Evolutionary conservation across 1,284 basidiomycete species (phyloP).

Genomic region (Meripilus lineatus): DNA sequence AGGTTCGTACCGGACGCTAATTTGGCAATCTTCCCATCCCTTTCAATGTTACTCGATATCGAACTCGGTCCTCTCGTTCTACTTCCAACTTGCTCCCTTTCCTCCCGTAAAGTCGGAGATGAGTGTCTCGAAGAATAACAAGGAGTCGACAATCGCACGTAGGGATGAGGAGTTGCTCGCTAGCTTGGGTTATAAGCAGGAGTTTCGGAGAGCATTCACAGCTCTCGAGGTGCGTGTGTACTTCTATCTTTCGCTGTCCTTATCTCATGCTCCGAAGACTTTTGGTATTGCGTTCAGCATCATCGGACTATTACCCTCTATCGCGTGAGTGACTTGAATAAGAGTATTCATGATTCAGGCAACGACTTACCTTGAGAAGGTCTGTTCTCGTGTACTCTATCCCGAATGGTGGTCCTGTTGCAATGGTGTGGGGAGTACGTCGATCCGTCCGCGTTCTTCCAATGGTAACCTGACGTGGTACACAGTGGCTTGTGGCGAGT

Average conservation of each 20-base stretch:
- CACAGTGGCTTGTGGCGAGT: conserved; percentile 46
- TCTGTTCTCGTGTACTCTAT: conserved; percentile 69
- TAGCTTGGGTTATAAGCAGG: conserved; percentile 63
- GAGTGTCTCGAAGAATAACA: no score
- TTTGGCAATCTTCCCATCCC: no score
- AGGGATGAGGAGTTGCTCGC: conserved; percentile 37
- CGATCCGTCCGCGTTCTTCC: background rate
- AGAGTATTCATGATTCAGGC: background rate
- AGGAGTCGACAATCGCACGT: no score
- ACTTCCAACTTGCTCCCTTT: no score
- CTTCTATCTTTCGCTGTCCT: background rate
- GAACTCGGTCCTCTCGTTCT: no score
- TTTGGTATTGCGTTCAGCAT: conserved; percentile 64
- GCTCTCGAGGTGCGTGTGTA: conserved; percentile 46
- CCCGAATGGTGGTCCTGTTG: conserved; percentile 71
- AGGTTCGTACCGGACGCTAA: no score
- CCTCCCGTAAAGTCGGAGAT: no score
- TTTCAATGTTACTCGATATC: no score
- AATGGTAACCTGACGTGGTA: background rate
- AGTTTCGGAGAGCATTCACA: conserved; percentile 64
- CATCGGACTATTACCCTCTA: conserved; percentile 47
- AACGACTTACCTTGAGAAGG: background rate
- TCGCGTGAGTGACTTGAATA: conserved; percentile 21
- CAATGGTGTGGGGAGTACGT: conserved; percentile 72
- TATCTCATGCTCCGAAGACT: conserved; percentile 29